Base-by-base conservation (phyloP, 805 yeast genomes). In the Starmerella tilneyi region DNA sequence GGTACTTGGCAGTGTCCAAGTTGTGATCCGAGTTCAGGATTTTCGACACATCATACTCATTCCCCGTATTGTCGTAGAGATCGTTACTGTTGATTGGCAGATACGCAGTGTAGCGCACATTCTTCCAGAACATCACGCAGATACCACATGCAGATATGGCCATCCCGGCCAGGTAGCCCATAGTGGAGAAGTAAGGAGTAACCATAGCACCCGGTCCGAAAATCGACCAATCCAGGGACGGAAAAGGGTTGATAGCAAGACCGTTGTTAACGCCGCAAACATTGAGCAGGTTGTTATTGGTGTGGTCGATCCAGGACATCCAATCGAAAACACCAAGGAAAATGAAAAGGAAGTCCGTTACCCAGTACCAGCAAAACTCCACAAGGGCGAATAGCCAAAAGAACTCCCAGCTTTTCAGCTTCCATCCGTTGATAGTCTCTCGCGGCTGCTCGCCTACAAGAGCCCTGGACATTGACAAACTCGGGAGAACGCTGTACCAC, bases 311-410 rank as follows among this genome's bases (percentile, higher is more conserved):
- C 81, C 81, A 76, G 3, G 73, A 67, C 55, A 73, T 66, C 81
- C 81, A 76, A 53, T 70, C 74, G 59, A 81, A 79, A 54, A 72
- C 71, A 0, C 78, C 70, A 44, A 80, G 68, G 2, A 76, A 84
- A 15, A 67, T 64, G 63, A 78, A 79, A 21, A 81, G 63, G 57
- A 68, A 79, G 44, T 78, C 81, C 7, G 76, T 70, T 16, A 36
- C 26, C 41, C 41, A 36, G 23, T 16, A 36, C 41, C 41, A 36
- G 13, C 31, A 30, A 26, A 36, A 75, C 58, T 46, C 29, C 66
- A 50, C 61, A 77, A 78, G 51, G 75, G 71, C 66, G 2, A 67
- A 68, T 31, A 63, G 45, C 30, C 66, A 50, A 61, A 78, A 78
- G 52, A 75, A 71, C 41, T 59, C 63, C 54, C 69, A 71, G 45